Conservation (phyloP, 352 stramenopile genomes). For the Pythium monospermum region DNA sequence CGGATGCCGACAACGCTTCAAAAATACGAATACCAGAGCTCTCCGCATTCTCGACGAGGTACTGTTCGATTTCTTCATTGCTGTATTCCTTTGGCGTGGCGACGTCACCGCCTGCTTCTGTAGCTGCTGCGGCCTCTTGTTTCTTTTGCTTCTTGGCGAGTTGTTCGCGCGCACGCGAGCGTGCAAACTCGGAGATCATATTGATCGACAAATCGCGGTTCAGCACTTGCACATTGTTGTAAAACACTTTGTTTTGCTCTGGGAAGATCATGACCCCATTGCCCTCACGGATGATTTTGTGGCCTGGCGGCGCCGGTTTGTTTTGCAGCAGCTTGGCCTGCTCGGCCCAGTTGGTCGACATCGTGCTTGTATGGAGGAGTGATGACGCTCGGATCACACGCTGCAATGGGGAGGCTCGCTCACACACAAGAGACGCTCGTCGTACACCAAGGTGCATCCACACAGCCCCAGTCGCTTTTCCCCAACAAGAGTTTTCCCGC, state of each 20-base stretch:
- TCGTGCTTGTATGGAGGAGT: conserved; percentile 18
- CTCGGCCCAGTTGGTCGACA: conserved; percentile 45
- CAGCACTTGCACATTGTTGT: conserved; percentile 94
- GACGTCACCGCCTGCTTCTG: conserved; percentile 20
- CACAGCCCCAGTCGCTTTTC: neutral
- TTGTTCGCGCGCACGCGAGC: conserved; percentile 76
- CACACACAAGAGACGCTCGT: conserved; percentile 1
- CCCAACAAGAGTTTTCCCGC: no score
- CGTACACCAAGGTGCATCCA: conserved; percentile 18
- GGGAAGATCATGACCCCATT: conserved; percentile 90
- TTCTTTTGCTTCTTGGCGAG: conserved; percentile 72
- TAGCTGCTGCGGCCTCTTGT: conserved; percentile 30
- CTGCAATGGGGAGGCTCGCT: neutral
- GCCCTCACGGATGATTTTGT: conserved; percentile 89
- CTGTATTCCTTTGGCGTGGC: conserved; percentile 49
- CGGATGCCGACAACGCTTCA: conserved; percentile 97
- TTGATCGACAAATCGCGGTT: conserved; percentile 99
- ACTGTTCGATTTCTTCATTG: conserved; percentile 70
- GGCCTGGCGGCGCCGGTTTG: conserved; percentile 49
- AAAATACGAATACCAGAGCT: conserved; percentile 95
- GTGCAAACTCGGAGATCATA: conserved; percentile 97
- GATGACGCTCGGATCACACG: neutral
- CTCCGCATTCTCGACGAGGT: conserved; percentile 55
- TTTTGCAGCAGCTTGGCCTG: conserved; percentile 57
- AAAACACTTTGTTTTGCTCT: conserved; percentile 89